Evolutionary conservation across 106 monocot species (phyloP).

Genomic region (Gastrodia elata): DNA sequence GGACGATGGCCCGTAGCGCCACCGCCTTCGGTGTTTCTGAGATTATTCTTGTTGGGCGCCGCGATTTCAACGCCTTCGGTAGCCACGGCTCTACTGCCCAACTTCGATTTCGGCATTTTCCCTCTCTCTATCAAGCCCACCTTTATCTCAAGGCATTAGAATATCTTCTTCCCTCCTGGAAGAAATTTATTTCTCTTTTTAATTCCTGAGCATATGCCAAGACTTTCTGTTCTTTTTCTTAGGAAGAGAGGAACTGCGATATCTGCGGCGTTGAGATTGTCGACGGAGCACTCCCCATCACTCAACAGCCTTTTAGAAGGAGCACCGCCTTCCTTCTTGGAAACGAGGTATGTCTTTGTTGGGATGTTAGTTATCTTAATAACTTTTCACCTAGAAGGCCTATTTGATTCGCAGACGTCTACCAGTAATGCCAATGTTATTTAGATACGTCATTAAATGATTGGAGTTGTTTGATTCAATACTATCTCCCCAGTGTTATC

Average conservation of each 20-base stretch:
- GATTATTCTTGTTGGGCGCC: conserved; percentile 81
- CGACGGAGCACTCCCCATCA: conserved; percentile 52
- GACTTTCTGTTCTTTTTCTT: background rate
- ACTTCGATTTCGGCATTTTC: conserved; percentile 78
- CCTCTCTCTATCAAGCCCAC: conserved; percentile 51
- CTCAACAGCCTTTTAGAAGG: conserved; percentile 55
- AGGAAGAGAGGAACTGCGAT: conserved; percentile 67
- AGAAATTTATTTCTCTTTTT: background rate
- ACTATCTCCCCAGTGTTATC: too few relatives aligned
- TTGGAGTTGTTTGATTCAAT: too few relatives aligned
- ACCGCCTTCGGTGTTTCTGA: conserved; percentile 92
- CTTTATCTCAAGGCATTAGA: conserved; percentile 49
- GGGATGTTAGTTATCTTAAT: too few relatives aligned
- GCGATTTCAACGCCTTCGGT: conserved; percentile 97
- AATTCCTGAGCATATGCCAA: background rate
- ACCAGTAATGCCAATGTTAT: too few relatives aligned
- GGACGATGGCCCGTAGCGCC: conserved; percentile 83
- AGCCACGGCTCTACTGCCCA: conserved; percentile 85
- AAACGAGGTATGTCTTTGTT: conserved; percentile 52
- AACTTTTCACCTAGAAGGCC: too few relatives aligned
- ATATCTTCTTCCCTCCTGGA: background rate
- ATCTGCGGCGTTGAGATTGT: conserved; percentile 93
- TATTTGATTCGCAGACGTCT: too few relatives aligned
- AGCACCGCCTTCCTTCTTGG: conserved; percentile 95
- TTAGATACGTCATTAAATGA: too few relatives aligned